phyloP scores from a whole-genome alignment of 805 yeast species.

The Yarrowia sp. region DNA sequence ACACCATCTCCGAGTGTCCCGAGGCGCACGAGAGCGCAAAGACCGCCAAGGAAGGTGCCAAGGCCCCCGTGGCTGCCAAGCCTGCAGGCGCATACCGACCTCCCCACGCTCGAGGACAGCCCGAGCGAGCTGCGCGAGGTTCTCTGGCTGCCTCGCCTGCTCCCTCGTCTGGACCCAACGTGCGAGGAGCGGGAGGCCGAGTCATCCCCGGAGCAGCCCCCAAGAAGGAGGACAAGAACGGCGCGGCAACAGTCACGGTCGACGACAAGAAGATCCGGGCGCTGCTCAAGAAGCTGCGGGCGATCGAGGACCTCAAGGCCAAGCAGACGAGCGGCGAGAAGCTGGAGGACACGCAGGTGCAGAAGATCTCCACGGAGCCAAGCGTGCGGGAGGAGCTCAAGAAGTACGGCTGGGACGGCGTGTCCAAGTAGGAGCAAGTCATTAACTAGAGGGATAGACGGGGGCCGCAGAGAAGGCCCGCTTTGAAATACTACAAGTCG shows the following conservation, averaged over 20 bases:
- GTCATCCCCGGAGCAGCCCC: slow-evolving; percentile 40
- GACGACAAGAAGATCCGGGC: slow-evolving; percentile 89
- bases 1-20: slow-evolving; percentile 48
- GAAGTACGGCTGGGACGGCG: slow-evolving; percentile 68
- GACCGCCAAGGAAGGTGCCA: slow-evolving; percentile 30
- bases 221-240: slow-evolving; percentile 39
- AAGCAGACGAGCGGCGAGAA: slow-evolving; percentile 80
- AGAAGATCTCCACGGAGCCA: slow-evolving; percentile 84
- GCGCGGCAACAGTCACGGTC: slow-evolving; percentile 34
- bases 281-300: slow-evolving; percentile 86
- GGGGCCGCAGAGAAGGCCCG: background rate
- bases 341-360: slow-evolving; percentile 87
- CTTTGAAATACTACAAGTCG: background rate
- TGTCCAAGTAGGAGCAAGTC: background rate
- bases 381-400: slow-evolving; percentile 73
- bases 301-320: slow-evolving; percentile 86
- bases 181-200: slow-evolving; percentile 29
- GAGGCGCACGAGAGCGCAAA: slow-evolving; percentile 65
- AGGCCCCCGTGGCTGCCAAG: slow-evolving; percentile 46
- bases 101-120: slow-evolving; percentile 75
- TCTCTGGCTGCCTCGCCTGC: slow-evolving; percentile 36
- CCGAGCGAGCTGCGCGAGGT: slow-evolving; percentile 34
- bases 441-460: background rate
- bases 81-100: slow-evolving; percentile 94
- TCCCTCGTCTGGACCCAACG: slow-evolving; percentile 26